These are phyloP conservation scores for Tuber melanosporum DNA, from an alignment of 495 filamentous ascomycete species.

Conservation along the genomic window DNA sequence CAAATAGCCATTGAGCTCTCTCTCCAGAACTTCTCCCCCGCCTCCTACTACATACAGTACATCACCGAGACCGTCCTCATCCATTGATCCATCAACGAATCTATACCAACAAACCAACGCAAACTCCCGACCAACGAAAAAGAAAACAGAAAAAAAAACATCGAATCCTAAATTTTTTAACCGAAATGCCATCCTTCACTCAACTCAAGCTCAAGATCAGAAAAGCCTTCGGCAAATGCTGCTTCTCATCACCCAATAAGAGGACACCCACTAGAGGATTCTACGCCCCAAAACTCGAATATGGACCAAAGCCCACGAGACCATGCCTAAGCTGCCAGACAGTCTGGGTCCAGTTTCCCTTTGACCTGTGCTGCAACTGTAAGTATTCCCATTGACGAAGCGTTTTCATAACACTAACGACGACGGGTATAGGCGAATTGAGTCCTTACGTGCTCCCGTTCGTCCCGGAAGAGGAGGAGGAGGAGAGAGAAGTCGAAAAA, in stretches of 20 bases:
- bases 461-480: background rate
- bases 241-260: background rate
- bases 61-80: background rate
- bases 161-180: background rate
- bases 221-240: background rate
- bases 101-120: background rate
- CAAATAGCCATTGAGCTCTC: background rate
- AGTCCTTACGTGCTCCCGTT: background rate
- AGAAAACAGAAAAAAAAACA: background rate
- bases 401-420: background rate
- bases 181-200: background rate
- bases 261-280: background rate
- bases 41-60: background rate
- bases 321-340: background rate
- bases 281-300: background rate
- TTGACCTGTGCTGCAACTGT: background rate
- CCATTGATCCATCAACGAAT: background rate
- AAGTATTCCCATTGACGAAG: background rate
- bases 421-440: background rate
- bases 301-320: background rate
- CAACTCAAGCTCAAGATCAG: background rate
- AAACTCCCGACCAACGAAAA: background rate
- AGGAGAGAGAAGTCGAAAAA: background rate
- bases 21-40: background rate
- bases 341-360: background rate